These are phyloP conservation scores for Xylariaceae sp. DNA, from an alignment of 2,329 filamentous ascomycete genomes.

Conservation along the genomic window DNA sequence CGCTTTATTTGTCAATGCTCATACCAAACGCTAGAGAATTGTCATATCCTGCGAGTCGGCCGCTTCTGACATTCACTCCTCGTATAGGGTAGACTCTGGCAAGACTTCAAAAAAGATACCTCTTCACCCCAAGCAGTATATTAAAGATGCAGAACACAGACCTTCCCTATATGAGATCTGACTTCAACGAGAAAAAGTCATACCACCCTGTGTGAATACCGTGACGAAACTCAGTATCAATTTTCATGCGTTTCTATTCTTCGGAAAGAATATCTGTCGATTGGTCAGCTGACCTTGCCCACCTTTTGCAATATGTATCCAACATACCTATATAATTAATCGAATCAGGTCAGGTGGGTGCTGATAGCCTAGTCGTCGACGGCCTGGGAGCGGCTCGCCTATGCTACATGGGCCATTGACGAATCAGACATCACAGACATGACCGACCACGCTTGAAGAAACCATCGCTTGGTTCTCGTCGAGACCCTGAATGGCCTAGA, in stretches of 20 bases:
- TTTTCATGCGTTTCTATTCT: too few species aligned
- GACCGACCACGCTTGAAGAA: constrained; percentile 17
- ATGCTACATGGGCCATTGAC: constrained; percentile 4
- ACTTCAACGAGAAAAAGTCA: too few species aligned
- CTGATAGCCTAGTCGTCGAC: constrained; percentile 1
- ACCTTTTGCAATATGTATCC: constrained; percentile 6
- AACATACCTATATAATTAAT: constrained; percentile 6
- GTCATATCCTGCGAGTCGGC: too few species aligned
- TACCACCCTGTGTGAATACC: too few species aligned
- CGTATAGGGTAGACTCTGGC: too few species aligned
- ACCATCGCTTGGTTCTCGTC: constrained; percentile 14
- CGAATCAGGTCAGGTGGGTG: constrained; percentile 15
- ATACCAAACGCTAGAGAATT: too few species aligned
- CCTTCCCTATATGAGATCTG: too few species aligned
- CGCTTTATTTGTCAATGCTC: too few species aligned
- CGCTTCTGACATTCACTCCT: too few species aligned
- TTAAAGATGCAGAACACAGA: too few species aligned
- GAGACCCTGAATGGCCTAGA: constrained; percentile 17
- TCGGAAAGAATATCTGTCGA: not conserved
- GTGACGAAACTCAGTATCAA: constrained; percentile 3
- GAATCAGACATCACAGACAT: constrained; percentile 8
- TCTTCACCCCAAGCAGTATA: too few species aligned
- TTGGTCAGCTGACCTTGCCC: constrained; percentile 2
- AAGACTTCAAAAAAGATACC: too few species aligned
- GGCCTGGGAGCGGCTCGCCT: constrained; percentile 8